Percentiles rank a stretch among this genome's conserved stretches.
phyloP scores from a whole-genome alignment of 495 filamentous ascomycete genomes.

The Annulohypoxylon bovei region DNA sequence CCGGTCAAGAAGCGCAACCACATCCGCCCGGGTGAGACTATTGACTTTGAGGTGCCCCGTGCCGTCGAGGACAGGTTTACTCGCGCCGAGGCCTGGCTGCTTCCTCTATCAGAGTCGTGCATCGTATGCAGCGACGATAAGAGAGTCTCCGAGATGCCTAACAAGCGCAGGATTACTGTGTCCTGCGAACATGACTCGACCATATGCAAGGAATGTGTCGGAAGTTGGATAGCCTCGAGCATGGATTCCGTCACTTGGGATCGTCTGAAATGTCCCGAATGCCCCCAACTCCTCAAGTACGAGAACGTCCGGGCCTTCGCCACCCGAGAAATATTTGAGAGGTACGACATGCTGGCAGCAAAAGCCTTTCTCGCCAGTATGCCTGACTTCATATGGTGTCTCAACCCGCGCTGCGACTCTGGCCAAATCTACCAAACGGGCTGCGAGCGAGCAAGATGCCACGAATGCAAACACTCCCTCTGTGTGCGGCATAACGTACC shows the following conservation, averaged over 20 bases:
- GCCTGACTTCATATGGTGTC: constrained; percentile 56
- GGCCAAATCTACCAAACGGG: constrained; percentile 53
- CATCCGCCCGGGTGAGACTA: constrained; percentile 41
- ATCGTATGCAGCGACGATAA: constrained; percentile 53
- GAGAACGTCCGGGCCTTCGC: constrained; percentile 49
- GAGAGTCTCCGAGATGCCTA: constrained; percentile 47
- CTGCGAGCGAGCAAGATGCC: constrained; percentile 53
- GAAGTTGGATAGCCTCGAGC: constrained; percentile 48
- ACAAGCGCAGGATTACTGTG: constrained; percentile 39
- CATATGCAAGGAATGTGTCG: constrained; percentile 52
- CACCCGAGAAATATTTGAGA: constrained; percentile 43
- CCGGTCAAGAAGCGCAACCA: constrained; percentile 21
- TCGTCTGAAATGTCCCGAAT: constrained; percentile 53
- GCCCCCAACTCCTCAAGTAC: constrained; percentile 48
- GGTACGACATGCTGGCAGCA: constrained; percentile 47
- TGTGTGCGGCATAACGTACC: constrained; percentile 57
- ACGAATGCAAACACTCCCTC: constrained; percentile 48
- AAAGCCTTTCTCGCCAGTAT: constrained; percentile 45
- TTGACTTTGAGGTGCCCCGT: constrained; percentile 47
- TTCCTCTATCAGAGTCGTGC: constrained; percentile 47
- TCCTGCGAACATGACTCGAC: constrained; percentile 48
- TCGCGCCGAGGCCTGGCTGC: constrained; percentile 49
- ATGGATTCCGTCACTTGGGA: constrained; percentile 48
- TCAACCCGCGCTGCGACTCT: constrained; percentile 51
- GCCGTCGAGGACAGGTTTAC: constrained; percentile 45